Conservation (phyloP, 495 filamentous ascomycete genomes). For the Aspergillus mulundensis region DNA sequence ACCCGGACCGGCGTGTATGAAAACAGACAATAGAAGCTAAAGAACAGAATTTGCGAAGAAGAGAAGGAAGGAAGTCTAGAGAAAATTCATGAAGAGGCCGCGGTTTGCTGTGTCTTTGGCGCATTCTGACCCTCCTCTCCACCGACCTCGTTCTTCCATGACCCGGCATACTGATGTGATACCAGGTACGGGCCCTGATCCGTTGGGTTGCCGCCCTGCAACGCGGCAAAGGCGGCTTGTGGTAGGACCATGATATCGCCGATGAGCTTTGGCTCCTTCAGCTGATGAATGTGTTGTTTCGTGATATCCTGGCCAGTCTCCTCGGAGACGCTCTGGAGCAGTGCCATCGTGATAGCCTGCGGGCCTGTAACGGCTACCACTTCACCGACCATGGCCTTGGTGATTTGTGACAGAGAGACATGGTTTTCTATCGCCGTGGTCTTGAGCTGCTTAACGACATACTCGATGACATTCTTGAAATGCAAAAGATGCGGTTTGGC, state of each 20-base stretch:
- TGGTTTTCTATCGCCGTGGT: constrained; percentile 2
- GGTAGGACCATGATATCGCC: constrained; percentile 41
- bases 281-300: constrained; percentile 23
- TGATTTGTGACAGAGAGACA: constrained; percentile 17
- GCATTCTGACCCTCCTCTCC: constrained; percentile 6
- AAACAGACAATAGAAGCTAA: not conserved
- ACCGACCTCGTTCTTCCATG: constrained; percentile 18
- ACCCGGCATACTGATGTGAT: constrained; percentile 32
- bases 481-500: constrained; percentile 25
- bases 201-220: constrained; percentile 24
- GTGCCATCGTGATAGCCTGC: constrained; percentile 32
- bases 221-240: constrained; percentile 35
- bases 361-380: constrained; percentile 42
- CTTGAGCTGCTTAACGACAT: constrained; percentile 10
- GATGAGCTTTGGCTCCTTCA: constrained; percentile 31
- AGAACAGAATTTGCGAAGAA: not conserved
- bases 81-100: not conserved
- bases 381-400: constrained; percentile 27
- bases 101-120: not conserved
- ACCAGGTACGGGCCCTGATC: constrained; percentile 29
- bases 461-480: constrained; percentile 10
- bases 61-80: not conserved
- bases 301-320: constrained; percentile 20
- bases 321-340: constrained; percentile 29
- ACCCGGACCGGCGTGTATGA: not conserved